A percentile compares a stretch with the other conserved stretches of the same genome.
Evolutionary conservation across 257 asterid species (phyloP).

Genomic region (Cinchona pubescens): DNA sequence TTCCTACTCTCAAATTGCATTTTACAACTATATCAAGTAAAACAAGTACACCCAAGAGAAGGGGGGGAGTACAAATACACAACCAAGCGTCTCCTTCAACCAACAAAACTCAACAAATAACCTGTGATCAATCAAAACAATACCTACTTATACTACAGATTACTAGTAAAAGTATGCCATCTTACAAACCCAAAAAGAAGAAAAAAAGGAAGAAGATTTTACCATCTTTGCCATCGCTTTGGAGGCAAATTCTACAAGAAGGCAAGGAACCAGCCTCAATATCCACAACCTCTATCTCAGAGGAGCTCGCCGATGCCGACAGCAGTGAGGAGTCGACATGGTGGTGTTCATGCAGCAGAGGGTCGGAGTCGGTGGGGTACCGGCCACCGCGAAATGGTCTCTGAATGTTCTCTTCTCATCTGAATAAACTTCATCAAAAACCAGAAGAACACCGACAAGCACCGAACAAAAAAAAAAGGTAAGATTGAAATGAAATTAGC

Average conservation of each 20-base stretch:
- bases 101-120: neutral
- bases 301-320: slow-evolving; percentile 11
- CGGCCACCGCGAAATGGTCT: slow-evolving; percentile 21
- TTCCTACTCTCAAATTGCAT: no score
- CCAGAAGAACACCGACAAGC: neutral
- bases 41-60: no score
- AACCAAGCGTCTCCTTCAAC: neutral
- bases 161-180: no score
- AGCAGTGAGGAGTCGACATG: slow-evolving; percentile 15
- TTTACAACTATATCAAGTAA: no score
- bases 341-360: slow-evolving; percentile 29
- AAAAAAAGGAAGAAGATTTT: no score
- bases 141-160: neutral
- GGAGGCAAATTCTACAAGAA: slow-evolving; percentile 54
- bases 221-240: slow-evolving; percentile 42
- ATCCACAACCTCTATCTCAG: slow-evolving; percentile 38
- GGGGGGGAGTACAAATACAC: no score
- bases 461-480: no score
- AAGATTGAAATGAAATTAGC: neutral
- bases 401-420: slow-evolving; percentile 38
- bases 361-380: slow-evolving; percentile 45
- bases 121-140: neutral
- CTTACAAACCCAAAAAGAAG: no score
- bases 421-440: neutral
- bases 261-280: slow-evolving; percentile 47